These are phyloP conservation scores for Nothophaeocryptopus gaeumannii DNA, from an alignment of 2,329 filamentous ascomycete genomes.

Conservation along the genomic window DNA sequence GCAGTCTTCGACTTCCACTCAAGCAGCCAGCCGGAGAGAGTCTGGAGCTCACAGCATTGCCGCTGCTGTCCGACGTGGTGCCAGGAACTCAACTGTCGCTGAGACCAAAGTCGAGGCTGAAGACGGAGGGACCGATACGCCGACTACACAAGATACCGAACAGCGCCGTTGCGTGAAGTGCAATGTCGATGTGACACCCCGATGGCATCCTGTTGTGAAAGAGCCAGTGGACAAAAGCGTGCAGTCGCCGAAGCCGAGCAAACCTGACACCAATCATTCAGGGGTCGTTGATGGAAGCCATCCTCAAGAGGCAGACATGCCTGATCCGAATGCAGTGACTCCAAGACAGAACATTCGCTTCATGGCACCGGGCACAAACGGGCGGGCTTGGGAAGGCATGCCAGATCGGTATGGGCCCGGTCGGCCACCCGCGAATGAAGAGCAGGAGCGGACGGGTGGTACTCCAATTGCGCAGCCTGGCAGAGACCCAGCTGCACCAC, in stretches of 20 bases:
- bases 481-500: slow-evolving; percentile 7
- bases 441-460: slow-evolving; percentile 10
- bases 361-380: slow-evolving; percentile 31
- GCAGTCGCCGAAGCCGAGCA: slow-evolving; percentile 9
- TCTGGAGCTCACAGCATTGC: slow-evolving; percentile 35
- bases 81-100: slow-evolving; percentile 32
- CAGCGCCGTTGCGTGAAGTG: slow-evolving; percentile 45
- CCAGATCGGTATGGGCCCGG: slow-evolving; percentile 22
- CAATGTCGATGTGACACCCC: slow-evolving; percentile 67
- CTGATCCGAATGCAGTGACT: slow-evolving; percentile 17
- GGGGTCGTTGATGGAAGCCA: slow-evolving; percentile 24
- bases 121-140: slow-evolving; percentile 23
- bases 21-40: slow-evolving; percentile 40
- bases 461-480: slow-evolving; percentile 9
- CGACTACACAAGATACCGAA: slow-evolving; percentile 31
- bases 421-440: slow-evolving; percentile 10
- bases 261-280: slow-evolving; percentile 1
- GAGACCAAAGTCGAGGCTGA: slow-evolving; percentile 30
- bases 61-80: slow-evolving; percentile 33
- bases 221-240: slow-evolving; percentile 11
- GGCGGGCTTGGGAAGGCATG: slow-evolving; percentile 32
- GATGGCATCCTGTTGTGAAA: slow-evolving; percentile 43
- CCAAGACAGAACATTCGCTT: slow-evolving; percentile 23
- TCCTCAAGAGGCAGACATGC: slow-evolving; percentile 16
- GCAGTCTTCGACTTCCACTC: slow-evolving; percentile 28